A percentile compares a stretch with the other conserved stretches of the same genome.
phyloP scores from a whole-genome alignment of 305 asterid genomes.

The Solanum hybrid region DNA sequence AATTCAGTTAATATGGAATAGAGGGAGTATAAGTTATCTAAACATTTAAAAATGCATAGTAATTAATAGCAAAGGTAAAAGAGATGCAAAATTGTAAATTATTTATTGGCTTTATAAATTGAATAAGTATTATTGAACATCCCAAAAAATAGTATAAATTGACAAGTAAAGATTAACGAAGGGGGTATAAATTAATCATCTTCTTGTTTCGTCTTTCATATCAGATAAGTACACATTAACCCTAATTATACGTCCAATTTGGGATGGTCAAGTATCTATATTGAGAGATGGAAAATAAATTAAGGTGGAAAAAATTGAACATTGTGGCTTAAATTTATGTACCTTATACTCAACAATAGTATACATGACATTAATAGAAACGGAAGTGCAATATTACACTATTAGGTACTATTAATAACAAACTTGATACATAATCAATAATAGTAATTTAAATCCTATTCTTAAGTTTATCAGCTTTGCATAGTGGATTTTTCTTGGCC shows the following conservation, averaged over 20 bases:
- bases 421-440: neutral
- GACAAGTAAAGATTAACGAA: too few relatives aligned
- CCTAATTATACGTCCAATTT: neutral
- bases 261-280: neutral
- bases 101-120: too few relatives aligned
- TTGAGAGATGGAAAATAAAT: neutral
- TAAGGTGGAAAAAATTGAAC: neutral
- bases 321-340: neutral
- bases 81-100: too few relatives aligned
- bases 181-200: too few relatives aligned
- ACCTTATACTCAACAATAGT: neutral
- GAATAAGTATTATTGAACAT: too few relatives aligned
- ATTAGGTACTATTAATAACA: neutral
- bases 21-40: too few relatives aligned
- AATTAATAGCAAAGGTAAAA: too few relatives aligned
- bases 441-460: conserved; percentile 6
- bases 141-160: too few relatives aligned
- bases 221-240: neutral
- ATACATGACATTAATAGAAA: neutral
- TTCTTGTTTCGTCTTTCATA: neutral
- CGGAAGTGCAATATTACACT: neutral
- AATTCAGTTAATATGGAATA: too few relatives aligned
- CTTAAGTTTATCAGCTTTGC: conserved; percentile 12
- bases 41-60: too few relatives aligned
- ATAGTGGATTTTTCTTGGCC: conserved; percentile 19